Evolutionary conservation across 768 basidiomycete genomes (phyloP).

Genomic region (Lactifluus pinguis): DNA sequence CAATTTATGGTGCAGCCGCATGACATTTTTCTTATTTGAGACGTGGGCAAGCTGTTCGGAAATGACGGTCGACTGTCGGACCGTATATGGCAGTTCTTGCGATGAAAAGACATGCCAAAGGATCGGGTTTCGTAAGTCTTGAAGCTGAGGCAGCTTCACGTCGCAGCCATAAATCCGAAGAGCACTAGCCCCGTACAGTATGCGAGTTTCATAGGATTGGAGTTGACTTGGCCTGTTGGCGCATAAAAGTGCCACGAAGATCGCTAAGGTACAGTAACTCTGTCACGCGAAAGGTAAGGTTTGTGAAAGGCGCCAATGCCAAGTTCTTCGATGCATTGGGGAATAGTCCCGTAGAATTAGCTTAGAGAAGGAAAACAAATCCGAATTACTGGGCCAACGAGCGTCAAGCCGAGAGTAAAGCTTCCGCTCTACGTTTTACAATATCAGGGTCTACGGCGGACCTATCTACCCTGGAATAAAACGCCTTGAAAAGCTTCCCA

Average conservation of each 20-base stretch:
- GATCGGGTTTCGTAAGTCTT: neutral
- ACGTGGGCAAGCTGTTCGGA: neutral
- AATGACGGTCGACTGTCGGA: neutral
- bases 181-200: neutral
- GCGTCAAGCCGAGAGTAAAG: slow-evolving; percentile 25
- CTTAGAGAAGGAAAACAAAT: neutral
- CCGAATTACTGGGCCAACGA: neutral
- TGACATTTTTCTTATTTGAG: neutral
- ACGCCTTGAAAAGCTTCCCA: slow-evolving; percentile 50
- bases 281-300: neutral
- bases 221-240: neutral
- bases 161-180: slow-evolving; percentile 6
- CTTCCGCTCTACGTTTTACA: slow-evolving; percentile 45
- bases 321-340: neutral
- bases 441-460: slow-evolving; percentile 46
- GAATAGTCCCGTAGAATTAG: neutral
- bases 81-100: neutral
- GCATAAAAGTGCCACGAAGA: neutral
- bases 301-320: neutral
- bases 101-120: neutral
- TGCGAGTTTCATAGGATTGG: neutral
- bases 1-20: neutral
- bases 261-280: neutral
- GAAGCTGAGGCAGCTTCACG: neutral
- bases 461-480: slow-evolving; percentile 55